phyloP scores from a whole-genome alignment of 2,329 filamentous ascomycete genomes.

The Apiospora marii region DNA sequence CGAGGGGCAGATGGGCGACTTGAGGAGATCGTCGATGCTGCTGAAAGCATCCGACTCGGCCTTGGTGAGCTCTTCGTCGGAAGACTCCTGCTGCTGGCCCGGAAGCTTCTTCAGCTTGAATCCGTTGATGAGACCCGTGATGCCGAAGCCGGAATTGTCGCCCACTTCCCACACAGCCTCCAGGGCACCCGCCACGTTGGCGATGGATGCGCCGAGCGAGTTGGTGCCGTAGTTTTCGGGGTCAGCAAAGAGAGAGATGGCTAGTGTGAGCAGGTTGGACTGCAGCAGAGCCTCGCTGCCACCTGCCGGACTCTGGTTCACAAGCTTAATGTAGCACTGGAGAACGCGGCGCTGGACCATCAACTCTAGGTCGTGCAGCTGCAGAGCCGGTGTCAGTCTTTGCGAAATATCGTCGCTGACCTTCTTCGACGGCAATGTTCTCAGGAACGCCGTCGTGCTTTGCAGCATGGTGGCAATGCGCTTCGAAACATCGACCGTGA shows the following conservation, averaged over 20 bases:
- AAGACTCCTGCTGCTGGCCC: conserved; percentile 66
- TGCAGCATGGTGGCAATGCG: conserved; percentile 93
- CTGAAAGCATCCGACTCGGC: conserved; percentile 61
- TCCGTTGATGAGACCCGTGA: conserved; percentile 83
- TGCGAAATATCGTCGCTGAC: conserved; percentile 87
- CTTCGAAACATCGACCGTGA: conserved; percentile 94
- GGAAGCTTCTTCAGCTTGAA: conserved; percentile 76
- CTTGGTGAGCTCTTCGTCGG: conserved; percentile 12
- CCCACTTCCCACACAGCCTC: conserved; percentile 95
- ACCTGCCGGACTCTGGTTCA: conserved; percentile 85
- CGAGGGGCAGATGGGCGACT: conserved; percentile 80
- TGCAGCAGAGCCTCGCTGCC: conserved; percentile 87
- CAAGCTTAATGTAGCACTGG: conserved; percentile 92
- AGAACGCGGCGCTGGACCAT: conserved; percentile 94
- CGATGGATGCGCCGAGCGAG: conserved; percentile 89
- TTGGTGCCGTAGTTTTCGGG: conserved; percentile 87
- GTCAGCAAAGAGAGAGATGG: conserved; percentile 91
- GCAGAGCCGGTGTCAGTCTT: conserved; percentile 82
- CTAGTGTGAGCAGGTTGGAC: conserved; percentile 88
- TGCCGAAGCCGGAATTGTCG: conserved; percentile 93
- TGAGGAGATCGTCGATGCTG: conserved; percentile 66
- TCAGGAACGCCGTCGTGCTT: conserved; percentile 90
- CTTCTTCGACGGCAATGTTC: conserved; percentile 82
- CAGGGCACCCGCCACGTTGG: conserved; percentile 86
- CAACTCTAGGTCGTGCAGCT: conserved; percentile 87